These are phyloP conservation scores for Cercospora sojina DNA, from an alignment of 2,329 filamentous ascomycete species.

Conservation along the genomic window DNA sequence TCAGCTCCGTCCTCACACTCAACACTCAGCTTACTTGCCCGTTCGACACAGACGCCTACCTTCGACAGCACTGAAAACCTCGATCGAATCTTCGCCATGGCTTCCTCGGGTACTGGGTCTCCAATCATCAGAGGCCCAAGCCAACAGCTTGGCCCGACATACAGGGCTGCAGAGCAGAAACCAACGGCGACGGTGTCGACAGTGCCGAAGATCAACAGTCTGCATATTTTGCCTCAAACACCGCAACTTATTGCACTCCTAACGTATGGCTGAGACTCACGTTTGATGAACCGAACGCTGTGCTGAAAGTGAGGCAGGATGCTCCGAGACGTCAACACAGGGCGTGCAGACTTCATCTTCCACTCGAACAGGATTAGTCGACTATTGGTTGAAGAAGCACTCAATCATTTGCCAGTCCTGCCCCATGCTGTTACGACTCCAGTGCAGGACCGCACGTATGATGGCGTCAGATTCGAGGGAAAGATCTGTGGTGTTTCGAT, in stretches of 20 bases:
- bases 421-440: conserved; percentile 88
- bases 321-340: conserved; percentile 88
- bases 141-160: conserved; percentile 74
- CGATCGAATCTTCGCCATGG: background rate
- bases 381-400: conserved; percentile 89
- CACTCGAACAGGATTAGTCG: conserved; percentile 98
- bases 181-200: conserved; percentile 74
- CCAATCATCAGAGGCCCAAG: conserved; percentile 42
- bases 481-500: conserved; percentile 99
- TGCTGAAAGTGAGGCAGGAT: conserved; percentile 60
- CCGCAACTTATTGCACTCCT: conserved; percentile 95
- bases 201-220: conserved; percentile 76
- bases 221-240: conserved; percentile 86
- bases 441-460: conserved; percentile 74
- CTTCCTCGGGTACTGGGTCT: conserved; percentile 15
- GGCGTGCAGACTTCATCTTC: conserved; percentile 96
- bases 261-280: conserved; percentile 67
- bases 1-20: background rate
- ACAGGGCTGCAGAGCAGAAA: conserved; percentile 73
- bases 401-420: conserved; percentile 92
- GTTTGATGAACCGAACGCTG: background rate
- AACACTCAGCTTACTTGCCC: conserved; percentile 1
- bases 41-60: background rate
- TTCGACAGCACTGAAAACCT: background rate
- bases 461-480: conserved; percentile 90